Conservation (phyloP, 2,329 filamentous ascomycete genomes). For the Ilyonectria destructans region DNA sequence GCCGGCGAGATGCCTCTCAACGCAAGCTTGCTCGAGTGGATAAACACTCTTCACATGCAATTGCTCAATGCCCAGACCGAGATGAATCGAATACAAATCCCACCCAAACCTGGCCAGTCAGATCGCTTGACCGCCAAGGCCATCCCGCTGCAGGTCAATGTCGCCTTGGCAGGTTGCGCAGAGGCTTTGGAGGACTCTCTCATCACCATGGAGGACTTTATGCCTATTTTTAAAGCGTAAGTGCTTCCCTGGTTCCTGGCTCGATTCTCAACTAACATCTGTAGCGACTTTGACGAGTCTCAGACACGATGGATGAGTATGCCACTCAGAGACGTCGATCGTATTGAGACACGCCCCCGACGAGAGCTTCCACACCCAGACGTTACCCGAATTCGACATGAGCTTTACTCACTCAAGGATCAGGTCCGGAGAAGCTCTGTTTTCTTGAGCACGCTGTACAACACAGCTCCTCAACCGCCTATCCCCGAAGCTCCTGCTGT, state of each 20-base stretch:
- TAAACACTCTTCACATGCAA: constrained; percentile 20
- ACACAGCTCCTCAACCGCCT: not conserved
- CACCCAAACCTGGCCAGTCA: fast-evolving
- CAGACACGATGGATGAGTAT: constrained; percentile 37
- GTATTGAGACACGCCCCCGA: not conserved
- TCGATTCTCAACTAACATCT: not conserved
- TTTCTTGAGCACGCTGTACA: constrained; percentile 27
- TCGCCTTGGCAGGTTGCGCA: constrained; percentile 15
- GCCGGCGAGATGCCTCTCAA: constrained; percentile 35
- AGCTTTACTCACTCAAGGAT: constrained; percentile 44
- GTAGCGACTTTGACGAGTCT: constrained; percentile 44
- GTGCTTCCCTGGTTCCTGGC: not conserved
- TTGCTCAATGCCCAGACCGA: not conserved
- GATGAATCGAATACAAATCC: constrained; percentile 7
- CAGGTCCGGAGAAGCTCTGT: constrained; percentile 16
- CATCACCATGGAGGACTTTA: constrained; percentile 21
- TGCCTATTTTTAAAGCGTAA: constrained; percentile 45
- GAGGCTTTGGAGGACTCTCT: constrained; percentile 30
- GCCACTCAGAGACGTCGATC: not conserved
- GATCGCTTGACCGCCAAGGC: not conserved
- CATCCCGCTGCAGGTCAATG: constrained; percentile 34
- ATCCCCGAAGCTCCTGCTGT: not conserved
- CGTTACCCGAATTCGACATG: constrained; percentile 35
- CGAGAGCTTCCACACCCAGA: constrained; percentile 31
- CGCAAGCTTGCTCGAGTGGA: constrained; percentile 34